A percentile compares a stretch with the other conserved stretches of the same genome.
Evolutionary conservation across 2,329 filamentous ascomycete genomes (phyloP).

Genomic region (Fusarium sp.): DNA sequence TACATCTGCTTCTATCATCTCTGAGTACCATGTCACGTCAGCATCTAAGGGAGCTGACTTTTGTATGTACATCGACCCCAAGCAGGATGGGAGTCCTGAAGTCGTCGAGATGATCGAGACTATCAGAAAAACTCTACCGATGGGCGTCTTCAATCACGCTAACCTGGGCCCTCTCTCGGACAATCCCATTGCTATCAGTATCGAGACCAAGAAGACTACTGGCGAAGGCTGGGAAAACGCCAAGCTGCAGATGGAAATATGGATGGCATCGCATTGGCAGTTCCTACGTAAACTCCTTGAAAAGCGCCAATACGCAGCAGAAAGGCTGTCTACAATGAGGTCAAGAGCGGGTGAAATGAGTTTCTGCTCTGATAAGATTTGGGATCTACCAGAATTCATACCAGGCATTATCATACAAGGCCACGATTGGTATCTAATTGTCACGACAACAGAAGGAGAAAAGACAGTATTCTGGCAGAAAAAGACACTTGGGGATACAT

Average conservation of each 20-base stretch:
- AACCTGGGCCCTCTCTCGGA: neutral
- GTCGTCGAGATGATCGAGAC: neutral
- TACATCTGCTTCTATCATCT: slow-evolving; percentile 13
- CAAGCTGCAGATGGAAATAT: slow-evolving; percentile 17
- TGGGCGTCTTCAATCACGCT: slow-evolving; percentile 12
- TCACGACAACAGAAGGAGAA: slow-evolving; percentile 1
- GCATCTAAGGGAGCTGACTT: slow-evolving; percentile 23
- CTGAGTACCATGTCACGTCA: slow-evolving; percentile 11
- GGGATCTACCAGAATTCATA: slow-evolving; percentile 7
- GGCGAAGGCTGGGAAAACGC: slow-evolving; percentile 22
- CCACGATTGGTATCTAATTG: slow-evolving; percentile 13
- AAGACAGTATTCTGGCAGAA: slow-evolving; percentile 25
- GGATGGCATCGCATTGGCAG: slow-evolving; percentile 17
- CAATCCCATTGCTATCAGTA: slow-evolving; percentile 7
- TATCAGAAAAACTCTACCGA: neutral
- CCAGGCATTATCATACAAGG: slow-evolving; percentile 15
- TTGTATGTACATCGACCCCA: slow-evolving; percentile 26
- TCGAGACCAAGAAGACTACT: slow-evolving; percentile 15
- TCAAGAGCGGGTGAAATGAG: neutral
- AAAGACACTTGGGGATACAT: slow-evolving; percentile 2
- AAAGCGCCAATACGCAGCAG: neutral
- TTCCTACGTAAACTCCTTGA: slow-evolving; percentile 2
- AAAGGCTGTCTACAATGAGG: neutral
- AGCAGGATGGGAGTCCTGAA: neutral
- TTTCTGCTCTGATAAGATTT: neutral